A percentile compares a stretch with the other conserved stretches of the same genome.
Conservation (phyloP, 768 basidiomycete genomes). For the Tricholoma flavovirens region DNA sequence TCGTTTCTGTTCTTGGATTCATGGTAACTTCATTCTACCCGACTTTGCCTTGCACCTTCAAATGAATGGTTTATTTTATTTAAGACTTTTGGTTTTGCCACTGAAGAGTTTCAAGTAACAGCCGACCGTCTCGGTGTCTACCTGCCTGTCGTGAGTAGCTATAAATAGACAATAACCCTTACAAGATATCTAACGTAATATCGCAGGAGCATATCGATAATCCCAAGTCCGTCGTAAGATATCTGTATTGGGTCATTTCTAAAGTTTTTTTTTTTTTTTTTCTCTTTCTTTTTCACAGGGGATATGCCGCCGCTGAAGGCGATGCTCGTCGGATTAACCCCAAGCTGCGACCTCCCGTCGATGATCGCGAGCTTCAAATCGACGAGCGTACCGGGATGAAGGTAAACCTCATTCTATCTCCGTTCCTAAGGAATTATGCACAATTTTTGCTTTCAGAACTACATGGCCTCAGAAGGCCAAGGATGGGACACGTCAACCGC, state of each 20-base stretch:
- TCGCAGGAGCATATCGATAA: conserved; percentile 71
- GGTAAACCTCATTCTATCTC: conserved; percentile 25
- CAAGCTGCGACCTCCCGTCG: conserved; percentile 69
- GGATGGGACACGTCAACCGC: conserved; percentile 74
- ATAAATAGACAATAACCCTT: background rate
- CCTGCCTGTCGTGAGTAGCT: conserved; percentile 50
- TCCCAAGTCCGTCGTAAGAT: conserved; percentile 44
- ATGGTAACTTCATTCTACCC: conserved; percentile 30
- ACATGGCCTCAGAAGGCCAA: conserved; percentile 65
- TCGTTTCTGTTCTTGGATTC: conserved; percentile 54
- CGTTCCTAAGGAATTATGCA: background rate
- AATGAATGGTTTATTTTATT: background rate
- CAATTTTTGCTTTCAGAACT: conserved; percentile 42
- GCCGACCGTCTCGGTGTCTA: conserved; percentile 72
- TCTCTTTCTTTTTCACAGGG: conserved; percentile 43
- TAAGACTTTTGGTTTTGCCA: conserved; percentile 63
- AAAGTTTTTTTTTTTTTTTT: no score
- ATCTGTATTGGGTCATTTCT: background rate
- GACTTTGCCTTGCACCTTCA: background rate
- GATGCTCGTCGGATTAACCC: conserved; percentile 70
- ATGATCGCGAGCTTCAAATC: conserved; percentile 67
- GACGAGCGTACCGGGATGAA: conserved; percentile 80
- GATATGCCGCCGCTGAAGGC: conserved; percentile 62
- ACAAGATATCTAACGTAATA: background rate
- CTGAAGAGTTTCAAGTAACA: conserved; percentile 67